Conservation (phyloP, 139 green algal species). For the Trebouxia sp. region DNA sequence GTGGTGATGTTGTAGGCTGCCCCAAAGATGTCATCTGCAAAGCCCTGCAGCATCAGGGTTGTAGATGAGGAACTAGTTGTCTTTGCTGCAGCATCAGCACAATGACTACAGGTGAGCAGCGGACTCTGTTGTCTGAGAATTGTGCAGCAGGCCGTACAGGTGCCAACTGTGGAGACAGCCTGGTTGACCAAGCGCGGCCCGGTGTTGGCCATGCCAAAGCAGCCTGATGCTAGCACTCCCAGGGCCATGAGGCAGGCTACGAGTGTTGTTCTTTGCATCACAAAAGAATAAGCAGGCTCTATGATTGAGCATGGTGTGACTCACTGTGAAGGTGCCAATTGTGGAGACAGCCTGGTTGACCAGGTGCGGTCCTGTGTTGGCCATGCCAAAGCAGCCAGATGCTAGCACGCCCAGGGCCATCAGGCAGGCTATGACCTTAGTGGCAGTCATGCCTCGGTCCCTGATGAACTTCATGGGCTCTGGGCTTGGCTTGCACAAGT, state of each 20-base stretch:
- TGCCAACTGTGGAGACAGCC: not conserved
- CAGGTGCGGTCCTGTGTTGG: not conserved
- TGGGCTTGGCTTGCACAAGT: not conserved
- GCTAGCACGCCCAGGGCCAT: conserved; percentile 13
- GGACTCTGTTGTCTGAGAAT: too few relatives aligned
- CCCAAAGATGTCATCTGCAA: not conserved
- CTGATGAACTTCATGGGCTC: conserved; percentile 12
- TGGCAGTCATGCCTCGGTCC: conserved; percentile 17
- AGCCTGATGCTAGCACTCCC: conserved; percentile 5
- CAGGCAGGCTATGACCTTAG: not conserved
- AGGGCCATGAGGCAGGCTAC: not conserved
- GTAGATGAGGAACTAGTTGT: too few relatives aligned
- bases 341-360: not conserved
- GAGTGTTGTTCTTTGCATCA: too few relatives aligned
- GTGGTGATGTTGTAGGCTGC: conserved; percentile 13
- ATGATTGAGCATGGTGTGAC: too few relatives aligned
- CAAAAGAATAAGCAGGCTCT: too few relatives aligned
- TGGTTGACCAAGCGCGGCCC: not conserved
- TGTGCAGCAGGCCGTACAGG: not conserved
- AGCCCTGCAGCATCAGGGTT: conserved; percentile 3
- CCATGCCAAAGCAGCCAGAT: conserved; percentile 20
- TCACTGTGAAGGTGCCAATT: not conserved
- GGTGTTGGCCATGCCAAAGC: conserved; percentile 15
- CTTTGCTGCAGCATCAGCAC: too few relatives aligned
- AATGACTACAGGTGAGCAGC: too few relatives aligned